phyloP scores from a whole-genome alignment of 495 filamentous ascomycete species.

The Hypoxylon lienhwacheense region DNA sequence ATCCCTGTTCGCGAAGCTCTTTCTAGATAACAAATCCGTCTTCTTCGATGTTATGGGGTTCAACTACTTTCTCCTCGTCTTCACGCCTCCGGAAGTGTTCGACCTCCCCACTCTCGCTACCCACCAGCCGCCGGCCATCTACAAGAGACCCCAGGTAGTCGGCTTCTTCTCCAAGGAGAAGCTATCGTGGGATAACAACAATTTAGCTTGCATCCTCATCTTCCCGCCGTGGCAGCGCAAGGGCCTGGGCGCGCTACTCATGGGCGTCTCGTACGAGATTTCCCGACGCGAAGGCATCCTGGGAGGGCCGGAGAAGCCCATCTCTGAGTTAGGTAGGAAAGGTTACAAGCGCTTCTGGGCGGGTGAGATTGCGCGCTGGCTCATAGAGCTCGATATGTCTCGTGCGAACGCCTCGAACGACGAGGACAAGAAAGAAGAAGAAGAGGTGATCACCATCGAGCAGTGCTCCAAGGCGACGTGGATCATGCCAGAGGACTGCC shows the following conservation, averaged over 20 bases:
- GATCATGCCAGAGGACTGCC: slow-evolving; percentile 79
- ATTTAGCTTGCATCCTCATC: slow-evolving; percentile 92
- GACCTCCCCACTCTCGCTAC: slow-evolving; percentile 29
- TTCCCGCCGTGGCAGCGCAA: slow-evolving; percentile 95
- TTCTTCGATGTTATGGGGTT: slow-evolving; percentile 97
- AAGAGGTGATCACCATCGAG: slow-evolving; percentile 44
- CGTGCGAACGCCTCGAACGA: neutral
- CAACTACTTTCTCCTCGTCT: slow-evolving; percentile 87
- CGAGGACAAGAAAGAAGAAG: slow-evolving; percentile 37
- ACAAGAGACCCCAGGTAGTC: slow-evolving; percentile 60
- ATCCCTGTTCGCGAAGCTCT: slow-evolving; percentile 95
- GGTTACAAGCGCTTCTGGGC: slow-evolving; percentile 86
- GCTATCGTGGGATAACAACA: slow-evolving; percentile 97
- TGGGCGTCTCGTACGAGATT: slow-evolving; percentile 91
- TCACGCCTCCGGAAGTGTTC: slow-evolving; percentile 55
- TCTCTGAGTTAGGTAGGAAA: slow-evolving; percentile 77
- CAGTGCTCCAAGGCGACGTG: slow-evolving; percentile 63
- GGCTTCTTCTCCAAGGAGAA: slow-evolving; percentile 99
- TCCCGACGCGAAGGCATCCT: slow-evolving; percentile 81
- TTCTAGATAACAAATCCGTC: slow-evolving; percentile 96
- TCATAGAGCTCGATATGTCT: slow-evolving; percentile 51
- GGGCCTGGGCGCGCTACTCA: slow-evolving; percentile 84
- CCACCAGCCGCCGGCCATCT: neutral
- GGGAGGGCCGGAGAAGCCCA: slow-evolving; percentile 90
- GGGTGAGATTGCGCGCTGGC: slow-evolving; percentile 69